Conservation (phyloP, 2,329 filamentous ascomycete species). For the Pseudogymnoascus verrucosus region DNA sequence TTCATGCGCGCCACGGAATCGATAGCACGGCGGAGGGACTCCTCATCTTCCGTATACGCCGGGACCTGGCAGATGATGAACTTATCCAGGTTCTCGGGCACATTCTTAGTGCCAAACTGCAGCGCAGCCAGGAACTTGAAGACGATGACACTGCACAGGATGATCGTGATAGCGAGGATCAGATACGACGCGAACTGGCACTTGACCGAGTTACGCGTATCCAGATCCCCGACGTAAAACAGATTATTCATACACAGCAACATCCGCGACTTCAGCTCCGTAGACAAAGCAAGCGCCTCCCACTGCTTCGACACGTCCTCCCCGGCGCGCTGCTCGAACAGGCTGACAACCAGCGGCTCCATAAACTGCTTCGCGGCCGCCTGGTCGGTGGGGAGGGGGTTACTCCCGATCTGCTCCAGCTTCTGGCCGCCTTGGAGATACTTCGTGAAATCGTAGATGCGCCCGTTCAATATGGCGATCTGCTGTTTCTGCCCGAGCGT, state of each 20-base stretch:
- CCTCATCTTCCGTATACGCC: slow-evolving; percentile 96
- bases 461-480: slow-evolving; percentile 70
- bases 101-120: slow-evolving; percentile 85
- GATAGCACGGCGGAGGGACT: slow-evolving; percentile 83
- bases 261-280: slow-evolving; percentile 57
- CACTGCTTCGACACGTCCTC: slow-evolving; percentile 77
- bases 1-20: slow-evolving; percentile 91
- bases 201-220: slow-evolving; percentile 50
- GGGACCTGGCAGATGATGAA: slow-evolving; percentile 98
- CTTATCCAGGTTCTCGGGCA: slow-evolving; percentile 88
- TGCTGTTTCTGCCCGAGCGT: slow-evolving; percentile 56
- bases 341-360: slow-evolving; percentile 60
- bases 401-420: slow-evolving; percentile 48
- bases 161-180: slow-evolving; percentile 75
- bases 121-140: slow-evolving; percentile 89
- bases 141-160: slow-evolving; percentile 71
- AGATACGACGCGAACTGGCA: slow-evolving; percentile 92
- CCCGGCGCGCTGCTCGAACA: slow-evolving; percentile 72
- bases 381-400: slow-evolving; percentile 34
- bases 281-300: slow-evolving; percentile 57
- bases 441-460: slow-evolving; percentile 82
- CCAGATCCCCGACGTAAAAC: slow-evolving; percentile 67
- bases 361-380: slow-evolving; percentile 58
- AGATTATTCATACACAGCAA: slow-evolving; percentile 81
- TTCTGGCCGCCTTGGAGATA: slow-evolving; percentile 71